A percentile compares a stretch with the other conserved stretches of the same genome.
These are phyloP conservation scores for Neurospora intermedia DNA, from an alignment of 495 filamentous ascomycete genomes.

Conservation along the genomic window DNA sequence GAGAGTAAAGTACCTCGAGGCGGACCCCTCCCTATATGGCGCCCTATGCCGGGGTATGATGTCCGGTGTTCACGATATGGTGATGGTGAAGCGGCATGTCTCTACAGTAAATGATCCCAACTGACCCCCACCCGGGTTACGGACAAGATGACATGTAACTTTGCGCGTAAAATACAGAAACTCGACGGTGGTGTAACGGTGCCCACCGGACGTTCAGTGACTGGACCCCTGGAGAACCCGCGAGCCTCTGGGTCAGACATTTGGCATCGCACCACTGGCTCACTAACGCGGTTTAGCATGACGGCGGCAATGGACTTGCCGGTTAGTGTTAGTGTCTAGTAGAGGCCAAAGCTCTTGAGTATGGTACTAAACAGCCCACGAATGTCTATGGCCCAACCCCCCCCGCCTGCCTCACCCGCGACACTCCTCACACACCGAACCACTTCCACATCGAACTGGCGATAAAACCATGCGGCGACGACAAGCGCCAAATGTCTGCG, in stretches of 20 bases:
- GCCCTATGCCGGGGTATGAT: neutral
- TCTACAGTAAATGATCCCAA: neutral
- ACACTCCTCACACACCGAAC: neutral
- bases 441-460: neutral
- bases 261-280: neutral
- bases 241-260: neutral
- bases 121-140: neutral
- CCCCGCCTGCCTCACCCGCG: neutral
- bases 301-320: neutral
- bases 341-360: neutral
- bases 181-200: neutral
- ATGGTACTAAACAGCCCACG: neutral
- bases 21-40: neutral
- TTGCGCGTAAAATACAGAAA: neutral
- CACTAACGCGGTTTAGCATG: neutral
- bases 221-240: neutral
- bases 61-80: neutral
- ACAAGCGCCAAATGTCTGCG: conserved; percentile 16
- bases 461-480: conserved; percentile 31
- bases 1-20: neutral
- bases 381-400: neutral
- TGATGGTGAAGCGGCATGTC: neutral
- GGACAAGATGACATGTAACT: neutral
- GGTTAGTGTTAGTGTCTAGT: neutral
- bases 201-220: neutral